Base-by-base conservation (phyloP, 257 asterid genomes). In the Rubia yunnanensis region DNA sequence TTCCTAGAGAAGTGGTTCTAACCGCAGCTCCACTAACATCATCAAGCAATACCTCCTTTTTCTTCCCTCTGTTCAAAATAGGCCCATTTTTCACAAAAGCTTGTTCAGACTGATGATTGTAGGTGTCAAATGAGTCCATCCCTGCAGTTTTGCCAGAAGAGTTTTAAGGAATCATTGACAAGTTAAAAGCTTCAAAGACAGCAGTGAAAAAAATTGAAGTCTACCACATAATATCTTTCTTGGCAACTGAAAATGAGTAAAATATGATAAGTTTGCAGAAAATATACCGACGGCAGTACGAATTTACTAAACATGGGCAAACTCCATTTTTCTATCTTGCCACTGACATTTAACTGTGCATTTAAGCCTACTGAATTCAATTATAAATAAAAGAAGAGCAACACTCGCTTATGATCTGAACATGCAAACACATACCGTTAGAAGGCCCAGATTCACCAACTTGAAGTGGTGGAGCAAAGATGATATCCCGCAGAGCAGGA, bases 401-500 rank as follows among this genome's bases (percentile, higher is more conserved):
- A 39, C 24, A 66, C 34, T 34, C 35, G 61, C 76, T 69, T 74
- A 89, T 85, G 77, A 27, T 72, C 83, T 35, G 79, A 67, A 72
- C 68, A 52, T 64, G 76, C 64, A 48, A 48, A 57, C 53, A 64
- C 69, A 56, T 67, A 72, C 85, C 76, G 30, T 83, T 58, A 72
- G 78, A 80, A 68, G 86, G 65, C 80, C 85, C 94, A 23, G 76
- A 72, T 61, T 80, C 91, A 46, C 77, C 65, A 65, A 84, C 78
- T 56, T 59, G 85, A 77, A 92, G 94, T 49, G 96, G 95, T n/a
- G 90, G 61, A 56, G 97, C 97, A 75, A 69, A 84, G 54, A 90
- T 73, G 62, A 90, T 78, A 71, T 88, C 95, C 46, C 84, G 84
- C 44, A 84, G 77, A 68, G 85, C 78, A 63, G 96, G 86, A 59